Base-by-base conservation (phyloP, 192 early-diverging fungal genomes). In the Coemansia sp. region DNA sequence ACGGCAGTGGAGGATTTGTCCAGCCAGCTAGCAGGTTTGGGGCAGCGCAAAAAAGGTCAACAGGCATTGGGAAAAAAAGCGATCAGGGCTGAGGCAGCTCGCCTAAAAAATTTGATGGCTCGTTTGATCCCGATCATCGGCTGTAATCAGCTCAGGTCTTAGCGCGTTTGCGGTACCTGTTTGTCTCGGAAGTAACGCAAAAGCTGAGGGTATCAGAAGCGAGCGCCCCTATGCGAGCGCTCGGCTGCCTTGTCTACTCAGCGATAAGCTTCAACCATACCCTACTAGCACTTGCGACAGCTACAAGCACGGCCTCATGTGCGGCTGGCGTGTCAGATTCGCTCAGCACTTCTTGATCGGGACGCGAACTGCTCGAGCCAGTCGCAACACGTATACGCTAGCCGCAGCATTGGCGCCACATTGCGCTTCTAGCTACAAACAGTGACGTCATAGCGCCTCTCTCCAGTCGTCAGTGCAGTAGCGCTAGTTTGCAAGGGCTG, bases 21-120 rank as follows among this genome's bases (percentile, higher is more conserved):
- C n/a, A n/a, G n/a, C n/a, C n/a, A n/a, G n/a, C n/a, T n/a, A n/a
- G n/a, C n/a, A n/a, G n/a, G n/a, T n/a, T n/a, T n/a, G n/a, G n/a
- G n/a, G n/a, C n/a, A n/a, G n/a, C n/a, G n/a, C n/a, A n/a, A n/a
- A n/a, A n/a, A n/a, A n/a, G n/a, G 39, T 43, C 53, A 65, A 65
- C 64, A 65, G 53, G 43, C 51, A 2, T 32, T 56, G 53, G 20
- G 35, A 31, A 27, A 25, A n/a, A 37, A n/a, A 43, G 60, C 29
- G 41, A 46, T 62, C 60, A 22, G 60, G 60, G 60, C 42, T 20
- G 42, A 31, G 43, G 42, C 45, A 25, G 60, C 35, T 62, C 40
- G 60, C 60, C 42, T 27, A 65, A 54, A 54, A 65, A 65, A 57
- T 65, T 65, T 42, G 51, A 6, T 56, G 49, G 24, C 37, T 65